phyloP scores from a whole-genome alignment of 1,284 basidiomycete species.

The Pyrrhoderma noxium region DNA sequence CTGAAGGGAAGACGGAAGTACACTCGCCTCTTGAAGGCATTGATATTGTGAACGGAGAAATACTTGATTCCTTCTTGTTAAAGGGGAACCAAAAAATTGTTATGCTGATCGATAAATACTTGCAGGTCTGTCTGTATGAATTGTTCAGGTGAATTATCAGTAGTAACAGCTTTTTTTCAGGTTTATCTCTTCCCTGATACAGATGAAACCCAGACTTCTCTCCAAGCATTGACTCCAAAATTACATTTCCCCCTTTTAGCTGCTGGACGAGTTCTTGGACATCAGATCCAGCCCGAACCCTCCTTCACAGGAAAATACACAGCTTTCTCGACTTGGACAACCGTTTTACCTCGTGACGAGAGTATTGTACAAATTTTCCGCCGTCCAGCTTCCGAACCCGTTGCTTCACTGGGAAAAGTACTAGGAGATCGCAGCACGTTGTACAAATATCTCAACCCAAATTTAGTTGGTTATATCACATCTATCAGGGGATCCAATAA shows the following conservation, averaged over 20 bases:
- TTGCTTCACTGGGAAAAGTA: constrained; percentile 80
- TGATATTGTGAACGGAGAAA: constrained; percentile 50
- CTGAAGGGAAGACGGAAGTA: constrained; percentile 24
- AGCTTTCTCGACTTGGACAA: constrained; percentile 60
- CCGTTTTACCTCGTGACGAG: constrained; percentile 47
- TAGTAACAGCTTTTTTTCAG: constrained; percentile 28
- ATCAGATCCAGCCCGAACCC: constrained; percentile 40
- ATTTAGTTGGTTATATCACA: constrained; percentile 65
- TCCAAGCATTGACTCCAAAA: constrained; percentile 36
- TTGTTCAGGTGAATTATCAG: background rate
- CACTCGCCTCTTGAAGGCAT: constrained; percentile 43
- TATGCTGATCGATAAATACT: constrained; percentile 59
- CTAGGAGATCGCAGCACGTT: constrained; percentile 82
- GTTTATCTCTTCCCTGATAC: constrained; percentile 61
- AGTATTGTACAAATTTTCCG: constrained; percentile 33
- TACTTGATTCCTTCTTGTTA: constrained; percentile 52
- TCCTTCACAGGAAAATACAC: constrained; percentile 41
- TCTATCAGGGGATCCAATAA: constrained; percentile 26
- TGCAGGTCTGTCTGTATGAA: constrained; percentile 39
- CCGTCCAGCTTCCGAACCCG: constrained; percentile 29
- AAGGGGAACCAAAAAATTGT: constrained; percentile 41
- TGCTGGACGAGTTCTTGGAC: constrained; percentile 41
- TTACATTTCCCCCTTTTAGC: constrained; percentile 51
- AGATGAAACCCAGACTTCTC: constrained; percentile 32
- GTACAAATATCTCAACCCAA: constrained; percentile 93